These are phyloP conservation scores for Carnegiea gigantea DNA, from an alignment of 179 eudicot genomes.

Conservation along the genomic window DNA sequence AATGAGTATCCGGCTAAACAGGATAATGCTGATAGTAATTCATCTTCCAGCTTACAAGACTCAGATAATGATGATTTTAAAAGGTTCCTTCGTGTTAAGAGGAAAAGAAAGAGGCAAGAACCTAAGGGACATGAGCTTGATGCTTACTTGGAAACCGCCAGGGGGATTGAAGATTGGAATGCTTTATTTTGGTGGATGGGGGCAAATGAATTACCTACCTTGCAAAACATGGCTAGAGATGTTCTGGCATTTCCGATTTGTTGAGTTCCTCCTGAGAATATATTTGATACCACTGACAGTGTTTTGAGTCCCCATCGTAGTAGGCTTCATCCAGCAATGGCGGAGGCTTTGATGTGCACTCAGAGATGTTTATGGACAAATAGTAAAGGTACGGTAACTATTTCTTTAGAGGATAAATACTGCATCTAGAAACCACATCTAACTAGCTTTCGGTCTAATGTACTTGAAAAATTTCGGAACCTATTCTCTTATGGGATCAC, in stretches of 20 bases:
- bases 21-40: neutral
- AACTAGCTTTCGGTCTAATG: neutral
- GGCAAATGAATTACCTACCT: neutral
- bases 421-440: neutral
- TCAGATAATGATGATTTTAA: neutral
- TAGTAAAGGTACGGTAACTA: neutral
- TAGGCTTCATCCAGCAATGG: slow-evolving; percentile 21
- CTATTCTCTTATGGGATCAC: slow-evolving; percentile 14
- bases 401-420: neutral
- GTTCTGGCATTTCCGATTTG: slow-evolving; percentile 17
- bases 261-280: slow-evolving; percentile 19
- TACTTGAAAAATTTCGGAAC: neutral
- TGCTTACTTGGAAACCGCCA: neutral
- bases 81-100: neutral
- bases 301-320: slow-evolving; percentile 22
- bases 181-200: slow-evolving; percentile 9
- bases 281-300: slow-evolving; percentile 20
- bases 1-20: slow-evolving; percentile 13
- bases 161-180: neutral
- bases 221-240: slow-evolving; percentile 10
- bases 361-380: slow-evolving; percentile 23
- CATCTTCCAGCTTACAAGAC: neutral
- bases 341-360: slow-evolving; percentile 20
- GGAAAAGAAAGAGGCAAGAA: slow-evolving; percentile 5
- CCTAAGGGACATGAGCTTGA: slow-evolving; percentile 4